These are phyloP conservation scores for Hemileia vastatrix DNA, from an alignment of 1,284 basidiomycete species.

Conservation along the genomic window DNA sequence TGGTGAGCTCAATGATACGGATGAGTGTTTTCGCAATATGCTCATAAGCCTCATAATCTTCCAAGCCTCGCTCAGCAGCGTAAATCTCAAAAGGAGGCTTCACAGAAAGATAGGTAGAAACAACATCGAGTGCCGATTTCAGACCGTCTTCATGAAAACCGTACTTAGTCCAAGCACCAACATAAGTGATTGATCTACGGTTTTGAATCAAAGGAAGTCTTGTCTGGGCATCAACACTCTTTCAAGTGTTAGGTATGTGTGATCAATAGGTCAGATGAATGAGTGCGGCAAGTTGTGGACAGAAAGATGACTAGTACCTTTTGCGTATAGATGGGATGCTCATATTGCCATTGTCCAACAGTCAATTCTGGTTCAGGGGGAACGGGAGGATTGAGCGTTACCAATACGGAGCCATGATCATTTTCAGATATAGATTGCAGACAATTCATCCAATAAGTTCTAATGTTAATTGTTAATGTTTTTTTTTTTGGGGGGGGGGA, in stretches of 20 bases:
- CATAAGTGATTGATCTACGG: constrained; percentile 57
- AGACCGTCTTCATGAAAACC: constrained; percentile 40
- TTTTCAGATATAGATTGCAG: constrained; percentile 59
- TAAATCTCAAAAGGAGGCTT: too few relatives aligned
- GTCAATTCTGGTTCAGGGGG: constrained; percentile 52
- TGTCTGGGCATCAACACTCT: constrained; percentile 52
- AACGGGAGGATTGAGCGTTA: constrained; percentile 65
- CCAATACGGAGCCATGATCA: constrained; percentile 59
- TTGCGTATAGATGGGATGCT: constrained; percentile 58
- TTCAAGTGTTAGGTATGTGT: constrained; percentile 21
- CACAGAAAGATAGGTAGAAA: too few relatives aligned
- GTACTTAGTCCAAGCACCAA: constrained; percentile 69
- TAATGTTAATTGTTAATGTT: not conserved
- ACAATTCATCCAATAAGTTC: constrained; percentile 64
- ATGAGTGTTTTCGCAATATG: too few relatives aligned
- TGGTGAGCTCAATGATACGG: too few relatives aligned
- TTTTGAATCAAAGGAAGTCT: constrained; percentile 57
- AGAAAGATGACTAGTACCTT: constrained; percentile 41
- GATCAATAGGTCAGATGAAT: not conserved
- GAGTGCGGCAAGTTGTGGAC: not conserved
- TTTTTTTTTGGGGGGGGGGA: not conserved
- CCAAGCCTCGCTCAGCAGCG: too few relatives aligned
- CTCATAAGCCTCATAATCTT: too few relatives aligned
- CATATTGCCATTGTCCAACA: constrained; percentile 55
- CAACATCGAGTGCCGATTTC: constrained; percentile 2